Base-by-base conservation (phyloP, 352 stramenopile genomes). In the Phytophthora parvispora region DNA sequence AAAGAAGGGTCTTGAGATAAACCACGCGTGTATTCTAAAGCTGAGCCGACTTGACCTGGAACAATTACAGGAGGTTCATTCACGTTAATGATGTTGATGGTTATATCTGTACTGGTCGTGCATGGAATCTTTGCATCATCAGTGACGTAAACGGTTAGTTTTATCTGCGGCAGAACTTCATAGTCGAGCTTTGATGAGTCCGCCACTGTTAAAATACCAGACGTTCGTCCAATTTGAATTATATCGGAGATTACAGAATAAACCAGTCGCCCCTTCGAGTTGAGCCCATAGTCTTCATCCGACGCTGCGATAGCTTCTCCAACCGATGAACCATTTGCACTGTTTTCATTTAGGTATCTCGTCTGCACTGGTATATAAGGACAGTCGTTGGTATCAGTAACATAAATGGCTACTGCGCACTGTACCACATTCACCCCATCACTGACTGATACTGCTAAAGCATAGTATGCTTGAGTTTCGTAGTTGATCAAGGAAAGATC, bases 311-410 rank as follows among this genome's bases (percentile, higher is more conserved):
- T 70, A n/a, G 50, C 50, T 4, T 54, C 57, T 8, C 64, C 80
- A 40, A 89, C 67, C 4, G 47, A 8, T 8, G 68, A 52, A 12
- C 78, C 78, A 10, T 57, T 5, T 2, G 28, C 20, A 58, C 71
- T 86, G n/a, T 91, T 91, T 53, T 91, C 83, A 0, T 62, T 29
- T 0, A 89, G 64, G 20, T 52, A 74, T 2, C 80, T 58, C 3
- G 55, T 67, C 50, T 83, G 72, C 0, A 16, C 54, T 9, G 29
- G 48, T 31, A 91, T 65, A 12, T 59, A 28, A 5, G 83, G 83
- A 24, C 83, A 91, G 57, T 91, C 83, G 42, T 91, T 91, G 0
- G 69, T 66, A 32, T 91, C 80, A 20, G 72, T 13, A 18, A 91
- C 27, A 40, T 76, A 57, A 12, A 89, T 66, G 2, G 34, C 34